phyloP scores from a whole-genome alignment of 345 rosid species.

The Hypericum perforatum region DNA sequence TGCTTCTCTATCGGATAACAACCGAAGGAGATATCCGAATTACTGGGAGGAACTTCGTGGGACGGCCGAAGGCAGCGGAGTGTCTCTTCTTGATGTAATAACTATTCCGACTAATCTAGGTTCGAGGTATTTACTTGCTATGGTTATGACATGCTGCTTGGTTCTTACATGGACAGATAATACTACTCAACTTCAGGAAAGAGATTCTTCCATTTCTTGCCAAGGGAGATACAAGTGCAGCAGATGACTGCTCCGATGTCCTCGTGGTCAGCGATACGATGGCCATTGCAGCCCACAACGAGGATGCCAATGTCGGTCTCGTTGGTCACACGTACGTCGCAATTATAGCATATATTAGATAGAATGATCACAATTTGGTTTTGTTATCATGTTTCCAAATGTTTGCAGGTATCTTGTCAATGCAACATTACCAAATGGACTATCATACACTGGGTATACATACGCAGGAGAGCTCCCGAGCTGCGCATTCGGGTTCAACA shows the following conservation, averaged over 20 bases:
- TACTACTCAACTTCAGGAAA: slow-evolving; percentile 53
- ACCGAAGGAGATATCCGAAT: slow-evolving; percentile 30
- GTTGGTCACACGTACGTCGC: slow-evolving; percentile 42
- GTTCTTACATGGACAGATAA: slow-evolving; percentile 27
- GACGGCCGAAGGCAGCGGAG: slow-evolving; percentile 46
- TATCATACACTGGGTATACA: slow-evolving; percentile 35
- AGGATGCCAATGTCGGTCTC: slow-evolving; percentile 46
- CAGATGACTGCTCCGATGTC: slow-evolving; percentile 42
- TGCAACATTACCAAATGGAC: slow-evolving; percentile 28
- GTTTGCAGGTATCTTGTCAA: slow-evolving; percentile 38
- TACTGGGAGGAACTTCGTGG: slow-evolving; percentile 56
- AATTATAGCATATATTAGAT: background rate
- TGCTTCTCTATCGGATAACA: slow-evolving; percentile 26
- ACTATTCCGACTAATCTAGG: background rate
- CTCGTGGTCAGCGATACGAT: slow-evolving; percentile 34
- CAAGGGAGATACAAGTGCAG: slow-evolving; percentile 8
- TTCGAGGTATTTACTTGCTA: background rate
- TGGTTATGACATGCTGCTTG: background rate
- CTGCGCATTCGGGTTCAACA: slow-evolving; percentile 54
- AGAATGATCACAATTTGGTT: background rate
- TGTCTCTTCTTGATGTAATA: slow-evolving; percentile 39
- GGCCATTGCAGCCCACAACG: slow-evolving; percentile 55
- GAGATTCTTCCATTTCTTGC: slow-evolving; percentile 52
- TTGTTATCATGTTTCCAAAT: background rate
- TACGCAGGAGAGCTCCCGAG: slow-evolving; percentile 67